A percentile compares a stretch with the other conserved stretches of the same genome.
These are phyloP conservation scores for Sugiyamaella sp. DNA, from an alignment of 1,139 yeast species.

Conservation along the genomic window DNA sequence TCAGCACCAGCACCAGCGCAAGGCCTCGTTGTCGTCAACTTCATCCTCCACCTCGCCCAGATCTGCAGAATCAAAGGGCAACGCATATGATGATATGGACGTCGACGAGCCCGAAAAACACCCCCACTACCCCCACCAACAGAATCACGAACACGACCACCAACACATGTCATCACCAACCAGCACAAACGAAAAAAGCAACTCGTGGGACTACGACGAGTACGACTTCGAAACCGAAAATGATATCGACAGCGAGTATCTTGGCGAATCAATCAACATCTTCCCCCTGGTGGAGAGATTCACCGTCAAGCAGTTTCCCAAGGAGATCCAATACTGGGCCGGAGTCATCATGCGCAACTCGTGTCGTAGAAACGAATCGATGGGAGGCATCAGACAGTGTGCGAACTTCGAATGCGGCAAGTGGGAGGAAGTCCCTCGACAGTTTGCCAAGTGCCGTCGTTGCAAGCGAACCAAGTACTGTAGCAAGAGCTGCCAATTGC, in stretches of 20 bases:
- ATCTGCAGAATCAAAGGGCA: constrained; percentile 17
- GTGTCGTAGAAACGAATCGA: constrained; percentile 82
- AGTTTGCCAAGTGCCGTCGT: constrained; percentile 91
- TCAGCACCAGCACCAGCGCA: not conserved
- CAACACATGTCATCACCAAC: not conserved
- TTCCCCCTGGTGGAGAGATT: constrained; percentile 92
- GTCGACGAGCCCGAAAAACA: constrained; percentile 30
- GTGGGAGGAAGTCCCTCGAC: constrained; percentile 90
- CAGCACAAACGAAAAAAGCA: not conserved
- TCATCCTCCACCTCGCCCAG: not conserved
- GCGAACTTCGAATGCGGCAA: constrained; percentile 93
- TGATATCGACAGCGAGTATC: constrained; percentile 49
- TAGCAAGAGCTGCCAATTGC: constrained; percentile 86
- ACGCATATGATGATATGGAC: constrained; percentile 37
- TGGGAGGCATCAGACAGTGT: constrained; percentile 93
- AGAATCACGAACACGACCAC: not conserved
- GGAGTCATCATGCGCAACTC: constrained; percentile 96
- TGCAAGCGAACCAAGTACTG: constrained; percentile 96
- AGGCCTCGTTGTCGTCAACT: too few species aligned
- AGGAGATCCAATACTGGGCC: constrained; percentile 94
- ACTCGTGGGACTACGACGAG: constrained; percentile 56
- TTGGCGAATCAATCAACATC: constrained; percentile 61
- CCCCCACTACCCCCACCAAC: not conserved
- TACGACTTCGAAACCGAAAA: constrained; percentile 53
- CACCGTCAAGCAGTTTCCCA: constrained; percentile 66